Conservation (phyloP, 2,329 filamentous ascomycete species). For the Diaporthe caulivora region DNA sequence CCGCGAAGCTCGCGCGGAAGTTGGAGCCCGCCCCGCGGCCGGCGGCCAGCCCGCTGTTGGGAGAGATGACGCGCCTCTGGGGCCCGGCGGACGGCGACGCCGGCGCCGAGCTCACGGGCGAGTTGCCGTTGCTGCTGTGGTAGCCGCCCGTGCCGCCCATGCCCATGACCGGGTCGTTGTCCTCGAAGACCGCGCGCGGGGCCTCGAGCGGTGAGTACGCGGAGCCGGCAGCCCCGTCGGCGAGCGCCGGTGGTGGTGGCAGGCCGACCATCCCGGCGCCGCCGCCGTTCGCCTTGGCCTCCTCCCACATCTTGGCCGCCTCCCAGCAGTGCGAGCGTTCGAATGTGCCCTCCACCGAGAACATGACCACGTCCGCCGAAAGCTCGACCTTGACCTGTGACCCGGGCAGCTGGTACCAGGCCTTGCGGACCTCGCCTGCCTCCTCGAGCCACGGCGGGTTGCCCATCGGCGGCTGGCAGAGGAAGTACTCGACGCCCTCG, state of each 20-base stretch:
- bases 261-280: slow-evolving; percentile 46
- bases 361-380: slow-evolving; percentile 70
- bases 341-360: slow-evolving; percentile 72
- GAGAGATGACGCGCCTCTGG: slow-evolving; percentile 33
- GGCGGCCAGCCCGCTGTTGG: slow-evolving; percentile 34
- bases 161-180: slow-evolving; percentile 43
- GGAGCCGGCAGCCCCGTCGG: slow-evolving; percentile 12
- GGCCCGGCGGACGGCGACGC: slow-evolving; percentile 33
- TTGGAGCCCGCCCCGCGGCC: slow-evolving; percentile 42
- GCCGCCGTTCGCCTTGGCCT: slow-evolving; percentile 36
- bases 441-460: slow-evolving; percentile 81
- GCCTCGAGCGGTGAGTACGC: slow-evolving; percentile 46
- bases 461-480: slow-evolving; percentile 80
- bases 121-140: slow-evolving; percentile 40
- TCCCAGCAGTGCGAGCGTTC: slow-evolving; percentile 70
- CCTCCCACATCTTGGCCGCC: slow-evolving; percentile 64
- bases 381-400: slow-evolving; percentile 67
- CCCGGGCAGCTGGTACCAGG: slow-evolving; percentile 82
- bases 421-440: slow-evolving; percentile 71
- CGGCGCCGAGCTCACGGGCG: slow-evolving; percentile 40
- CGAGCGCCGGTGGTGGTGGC: slow-evolving; percentile 35
- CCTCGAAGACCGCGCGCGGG: slow-evolving; percentile 46
- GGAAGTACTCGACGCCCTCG: slow-evolving; percentile 83
- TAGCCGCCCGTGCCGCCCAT: slow-evolving; percentile 34
- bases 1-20: slow-evolving; percentile 50